Conservation (phyloP, 768 basidiomycete species). For the Suillus subalutaceus region DNA sequence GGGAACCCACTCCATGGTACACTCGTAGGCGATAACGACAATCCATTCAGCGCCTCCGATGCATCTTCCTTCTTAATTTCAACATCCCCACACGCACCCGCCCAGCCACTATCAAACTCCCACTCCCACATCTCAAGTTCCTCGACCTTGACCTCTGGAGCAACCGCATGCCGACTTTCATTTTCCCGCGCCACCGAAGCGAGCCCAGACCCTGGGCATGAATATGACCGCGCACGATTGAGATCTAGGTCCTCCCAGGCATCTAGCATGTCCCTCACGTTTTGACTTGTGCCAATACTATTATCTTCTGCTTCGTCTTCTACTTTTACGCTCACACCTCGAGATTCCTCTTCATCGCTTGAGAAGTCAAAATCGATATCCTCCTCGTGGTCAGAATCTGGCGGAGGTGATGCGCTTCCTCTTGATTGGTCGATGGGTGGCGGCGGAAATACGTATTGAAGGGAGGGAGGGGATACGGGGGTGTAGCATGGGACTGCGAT, state of each 20-base stretch:
- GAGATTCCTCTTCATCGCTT: constrained; percentile 7
- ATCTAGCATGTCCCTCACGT: constrained; percentile 67
- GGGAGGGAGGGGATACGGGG: constrained; percentile 40
- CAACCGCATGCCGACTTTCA: constrained; percentile 29
- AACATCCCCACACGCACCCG: constrained; percentile 32
- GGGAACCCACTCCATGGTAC: constrained; percentile 15
- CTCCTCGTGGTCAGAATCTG: constrained; percentile 53
- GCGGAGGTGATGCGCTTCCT: constrained; percentile 68
- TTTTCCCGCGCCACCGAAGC: constrained; percentile 20
- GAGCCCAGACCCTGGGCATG: not conserved
- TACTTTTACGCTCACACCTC: constrained; percentile 18
- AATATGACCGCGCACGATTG: constrained; percentile 11
- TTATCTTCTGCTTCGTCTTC: constrained; percentile 26
- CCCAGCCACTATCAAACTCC: constrained; percentile 36
- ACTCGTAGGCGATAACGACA: constrained; percentile 1
- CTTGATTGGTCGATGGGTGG: constrained; percentile 25
- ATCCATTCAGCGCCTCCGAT: constrained; percentile 9
- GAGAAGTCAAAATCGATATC: constrained; percentile 44
- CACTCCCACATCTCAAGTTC: constrained; percentile 42
- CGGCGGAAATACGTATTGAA: constrained; percentile 23
- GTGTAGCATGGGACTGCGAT: constrained; percentile 61
- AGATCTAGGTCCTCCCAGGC: constrained; percentile 69
- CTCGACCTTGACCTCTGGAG: constrained; percentile 45
- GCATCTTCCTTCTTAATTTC: constrained; percentile 47
- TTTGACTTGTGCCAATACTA: constrained; percentile 52